phyloP scores from a whole-genome alignment of 2,329 filamentous ascomycete species.

The Botrytis aclada region DNA sequence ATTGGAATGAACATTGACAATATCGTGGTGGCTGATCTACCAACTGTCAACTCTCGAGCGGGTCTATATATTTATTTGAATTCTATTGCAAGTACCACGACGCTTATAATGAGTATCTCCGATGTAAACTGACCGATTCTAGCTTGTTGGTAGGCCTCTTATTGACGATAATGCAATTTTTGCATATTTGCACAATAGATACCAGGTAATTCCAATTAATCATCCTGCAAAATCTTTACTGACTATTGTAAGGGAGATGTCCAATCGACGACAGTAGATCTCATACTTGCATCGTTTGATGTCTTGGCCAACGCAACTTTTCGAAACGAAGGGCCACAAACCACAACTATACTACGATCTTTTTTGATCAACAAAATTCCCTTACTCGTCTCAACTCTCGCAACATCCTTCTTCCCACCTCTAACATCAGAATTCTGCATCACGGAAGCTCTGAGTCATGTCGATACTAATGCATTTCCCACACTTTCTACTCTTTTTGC shows the following conservation, averaged over 20 bases:
- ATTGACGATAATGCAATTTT: constrained; percentile 78
- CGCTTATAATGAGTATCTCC: neutral
- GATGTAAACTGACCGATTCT: constrained; percentile 33
- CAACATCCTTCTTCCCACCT: constrained; percentile 54
- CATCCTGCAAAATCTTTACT: neutral
- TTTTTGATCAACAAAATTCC: constrained; percentile 79
- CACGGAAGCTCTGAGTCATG: constrained; percentile 59
- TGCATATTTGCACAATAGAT: constrained; percentile 79
- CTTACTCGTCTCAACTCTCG: constrained; percentile 55
- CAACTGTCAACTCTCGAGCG: constrained; percentile 70
- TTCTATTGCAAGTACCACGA: constrained; percentile 60
- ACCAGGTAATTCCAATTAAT: constrained; percentile 56
- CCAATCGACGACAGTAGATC: constrained; percentile 72
- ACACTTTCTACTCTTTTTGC: constrained; percentile 63
- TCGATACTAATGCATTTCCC: constrained; percentile 61
- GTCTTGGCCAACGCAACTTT: constrained; percentile 84
- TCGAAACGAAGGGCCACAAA: constrained; percentile 57
- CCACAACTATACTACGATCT: constrained; percentile 72
- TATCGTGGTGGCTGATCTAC: constrained; percentile 58
- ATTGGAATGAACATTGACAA: constrained; percentile 47
- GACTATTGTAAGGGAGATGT: constrained; percentile 62
- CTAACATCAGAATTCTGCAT: constrained; percentile 63
- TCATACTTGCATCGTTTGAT: constrained; percentile 87
- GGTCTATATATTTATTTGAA: constrained; percentile 85
- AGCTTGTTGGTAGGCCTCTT: constrained; percentile 79